Percentiles rank a stretch among this genome's conserved stretches.
These are phyloP conservation scores for Rhodamnia argentea DNA, from an alignment of 345 rosid species.

Conservation along the genomic window DNA sequence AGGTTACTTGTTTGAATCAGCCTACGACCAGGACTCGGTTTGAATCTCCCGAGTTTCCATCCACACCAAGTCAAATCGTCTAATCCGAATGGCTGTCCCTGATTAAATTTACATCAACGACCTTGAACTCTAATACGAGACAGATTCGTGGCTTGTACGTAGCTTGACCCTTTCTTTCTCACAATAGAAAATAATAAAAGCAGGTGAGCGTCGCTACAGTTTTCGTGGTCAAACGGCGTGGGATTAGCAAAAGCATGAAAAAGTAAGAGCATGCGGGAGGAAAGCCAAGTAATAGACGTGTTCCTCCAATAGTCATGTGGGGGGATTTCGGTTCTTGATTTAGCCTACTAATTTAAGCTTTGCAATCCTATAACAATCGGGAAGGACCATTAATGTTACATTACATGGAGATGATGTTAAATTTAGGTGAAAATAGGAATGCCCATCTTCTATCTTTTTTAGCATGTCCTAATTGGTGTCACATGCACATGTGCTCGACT, in stretches of 20 bases:
- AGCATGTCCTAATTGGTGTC: background rate
- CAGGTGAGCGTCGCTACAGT: constrained; percentile 3
- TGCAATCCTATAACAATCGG: background rate
- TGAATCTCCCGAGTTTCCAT: background rate
- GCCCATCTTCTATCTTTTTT: background rate
- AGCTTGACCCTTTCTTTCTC: background rate
- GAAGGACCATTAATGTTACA: background rate
- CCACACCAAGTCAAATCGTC: background rate
- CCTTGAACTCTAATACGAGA: background rate
- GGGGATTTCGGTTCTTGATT: background rate
- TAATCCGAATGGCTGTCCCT: background rate
- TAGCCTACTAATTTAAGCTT: background rate
- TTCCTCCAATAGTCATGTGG: background rate
- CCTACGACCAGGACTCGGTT: background rate
- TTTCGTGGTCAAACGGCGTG: background rate
- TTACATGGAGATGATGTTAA: background rate
- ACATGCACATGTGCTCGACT: rapidly evolving
- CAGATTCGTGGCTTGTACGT: background rate
- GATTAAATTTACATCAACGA: background rate
- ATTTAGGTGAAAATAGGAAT: background rate
- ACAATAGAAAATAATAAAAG: background rate
- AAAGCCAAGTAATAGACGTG: background rate
- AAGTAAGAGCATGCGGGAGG: background rate
- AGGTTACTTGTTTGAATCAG: background rate
- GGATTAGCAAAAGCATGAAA: background rate